Conservation (phyloP, 2,329 filamentous ascomycete species). For the Epicoccum sorghinum region DNA sequence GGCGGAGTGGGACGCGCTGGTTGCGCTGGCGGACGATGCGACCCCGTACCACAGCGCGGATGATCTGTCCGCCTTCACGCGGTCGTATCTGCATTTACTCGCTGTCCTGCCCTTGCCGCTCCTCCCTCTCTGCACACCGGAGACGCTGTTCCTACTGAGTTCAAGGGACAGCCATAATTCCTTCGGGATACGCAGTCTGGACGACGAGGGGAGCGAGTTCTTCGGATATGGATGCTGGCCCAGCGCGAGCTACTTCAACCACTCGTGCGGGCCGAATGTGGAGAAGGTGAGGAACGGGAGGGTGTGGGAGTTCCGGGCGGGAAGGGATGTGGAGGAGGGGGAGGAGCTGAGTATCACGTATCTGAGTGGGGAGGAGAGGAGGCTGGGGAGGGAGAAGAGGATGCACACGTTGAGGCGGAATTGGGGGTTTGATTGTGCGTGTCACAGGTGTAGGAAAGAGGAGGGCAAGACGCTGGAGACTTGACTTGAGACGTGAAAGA, state of each 20-base stretch:
- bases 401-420: constrained; percentile 46
- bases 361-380: constrained; percentile 55
- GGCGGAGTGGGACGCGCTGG: constrained; percentile 39
- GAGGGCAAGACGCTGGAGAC: not conserved
- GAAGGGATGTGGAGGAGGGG: constrained; percentile 43
- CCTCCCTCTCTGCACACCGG: constrained; percentile 40
- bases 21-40: constrained; percentile 49
- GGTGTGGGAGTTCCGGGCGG: constrained; percentile 50
- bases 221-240: constrained; percentile 57
- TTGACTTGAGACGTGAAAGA: not conserved
- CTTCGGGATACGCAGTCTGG: constrained; percentile 54
- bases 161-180: constrained; percentile 54
- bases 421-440: constrained; percentile 56
- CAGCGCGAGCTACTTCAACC: constrained; percentile 56
- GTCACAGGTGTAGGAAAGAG: constrained; percentile 44
- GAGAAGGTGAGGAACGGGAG: constrained; percentile 50
- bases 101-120: constrained; percentile 48
- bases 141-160: constrained; percentile 44
- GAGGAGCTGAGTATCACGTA: constrained; percentile 57
- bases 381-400: constrained; percentile 44
- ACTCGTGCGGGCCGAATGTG: constrained; percentile 54
- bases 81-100: constrained; percentile 52
- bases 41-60: constrained; percentile 50
- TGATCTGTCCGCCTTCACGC: constrained; percentile 49
- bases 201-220: constrained; percentile 55